Percentiles rank a stretch among this genome's conserved stretches.
These are phyloP conservation scores for Barnettozyma populi DNA, from an alignment of 805 yeast genomes.

Conservation along the genomic window DNA sequence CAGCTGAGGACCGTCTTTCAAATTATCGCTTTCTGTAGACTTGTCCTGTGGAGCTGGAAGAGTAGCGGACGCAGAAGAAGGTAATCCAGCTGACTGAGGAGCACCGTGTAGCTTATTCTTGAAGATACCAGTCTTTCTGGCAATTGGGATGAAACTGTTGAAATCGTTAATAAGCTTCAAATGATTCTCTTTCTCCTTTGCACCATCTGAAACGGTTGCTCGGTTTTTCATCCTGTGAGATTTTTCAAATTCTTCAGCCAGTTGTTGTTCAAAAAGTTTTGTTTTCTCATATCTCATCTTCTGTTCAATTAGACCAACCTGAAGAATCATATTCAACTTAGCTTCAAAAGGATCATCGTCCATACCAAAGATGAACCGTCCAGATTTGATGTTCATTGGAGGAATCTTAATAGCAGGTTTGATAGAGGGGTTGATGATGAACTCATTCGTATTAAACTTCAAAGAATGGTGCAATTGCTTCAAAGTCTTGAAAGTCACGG, in stretches of 20 bases:
- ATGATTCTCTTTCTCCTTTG: conserved; percentile 3
- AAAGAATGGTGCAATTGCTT: conserved; percentile 54
- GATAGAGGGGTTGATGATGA: conserved; percentile 34
- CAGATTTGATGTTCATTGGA: conserved; percentile 47
- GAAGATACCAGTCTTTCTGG: conserved; percentile 5
- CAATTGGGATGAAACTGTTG: conserved; percentile 6
- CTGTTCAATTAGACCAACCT: conserved; percentile 66
- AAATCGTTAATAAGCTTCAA: conserved; percentile 5
- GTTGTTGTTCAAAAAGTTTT: conserved; percentile 33
- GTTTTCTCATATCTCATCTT: conserved; percentile 49
- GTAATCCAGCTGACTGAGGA: neutral
- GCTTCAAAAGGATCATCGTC: conserved; percentile 91
- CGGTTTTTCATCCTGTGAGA: conserved; percentile 3
- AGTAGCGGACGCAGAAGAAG: conserved; percentile 4
- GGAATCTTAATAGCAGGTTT: conserved; percentile 48
- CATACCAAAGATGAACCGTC: conserved; percentile 53
- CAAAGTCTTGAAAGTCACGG: conserved; percentile 60
- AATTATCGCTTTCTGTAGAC: neutral
- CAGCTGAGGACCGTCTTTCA: neutral
- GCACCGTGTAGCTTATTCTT: conserved; percentile 1
- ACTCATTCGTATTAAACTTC: conserved; percentile 32
- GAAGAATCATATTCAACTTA: conserved; percentile 57
- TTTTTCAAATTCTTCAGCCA: conserved; percentile 17
- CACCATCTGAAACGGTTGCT: conserved; percentile 7
- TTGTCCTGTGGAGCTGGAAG: neutral